These are phyloP conservation scores for Aspergillus sp. DNA, from an alignment of 2,329 filamentous ascomycete genomes.

Conservation along the genomic window DNA sequence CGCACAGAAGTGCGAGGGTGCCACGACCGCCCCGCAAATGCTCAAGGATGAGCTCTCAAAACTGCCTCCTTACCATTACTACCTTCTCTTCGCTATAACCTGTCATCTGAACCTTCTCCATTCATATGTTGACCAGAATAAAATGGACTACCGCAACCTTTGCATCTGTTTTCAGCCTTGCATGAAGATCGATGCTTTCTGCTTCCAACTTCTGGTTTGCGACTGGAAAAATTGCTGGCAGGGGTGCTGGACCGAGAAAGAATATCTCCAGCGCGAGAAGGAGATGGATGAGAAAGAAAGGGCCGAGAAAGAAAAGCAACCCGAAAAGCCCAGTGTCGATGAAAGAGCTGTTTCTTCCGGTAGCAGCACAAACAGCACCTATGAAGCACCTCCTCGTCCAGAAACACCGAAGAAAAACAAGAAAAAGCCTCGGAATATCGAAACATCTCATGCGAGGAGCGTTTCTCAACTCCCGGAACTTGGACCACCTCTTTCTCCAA, in stretches of 20 bases:
- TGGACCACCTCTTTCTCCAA: conserved; percentile 48
- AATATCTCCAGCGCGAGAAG: conserved; percentile 63
- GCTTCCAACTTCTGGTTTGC: conserved; percentile 91
- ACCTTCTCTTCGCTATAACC: conserved; percentile 94
- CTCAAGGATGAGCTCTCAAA: conserved; percentile 90
- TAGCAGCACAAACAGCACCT: conserved; percentile 56
- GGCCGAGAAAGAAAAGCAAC: conserved; percentile 26
- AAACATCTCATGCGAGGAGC: conserved; percentile 34
- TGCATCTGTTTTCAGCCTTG: conserved; percentile 97
- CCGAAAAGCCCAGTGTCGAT: conserved; percentile 35
- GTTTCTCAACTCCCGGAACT: conserved; percentile 49
- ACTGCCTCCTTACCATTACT: conserved; percentile 96
- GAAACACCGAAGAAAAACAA: conserved; percentile 31
- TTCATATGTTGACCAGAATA: conserved; percentile 91
- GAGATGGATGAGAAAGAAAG: conserved; percentile 38
- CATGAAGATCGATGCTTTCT: conserved; percentile 93
- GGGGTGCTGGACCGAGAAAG: conserved; percentile 86
- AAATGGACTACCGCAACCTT: conserved; percentile 95
- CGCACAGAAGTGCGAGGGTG: conserved; percentile 73
- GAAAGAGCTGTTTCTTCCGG: conserved; percentile 64
- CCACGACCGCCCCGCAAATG: conserved; percentile 77
- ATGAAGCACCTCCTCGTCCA: conserved; percentile 32
- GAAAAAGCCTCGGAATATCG: conserved; percentile 34
- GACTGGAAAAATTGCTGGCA: conserved; percentile 98
- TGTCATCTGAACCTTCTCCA: conserved; percentile 91